A percentile compares a stretch with the other conserved stretches of the same genome.
phyloP scores from a whole-genome alignment of 352 stramenopile species.

The Phytophthora europaea region DNA sequence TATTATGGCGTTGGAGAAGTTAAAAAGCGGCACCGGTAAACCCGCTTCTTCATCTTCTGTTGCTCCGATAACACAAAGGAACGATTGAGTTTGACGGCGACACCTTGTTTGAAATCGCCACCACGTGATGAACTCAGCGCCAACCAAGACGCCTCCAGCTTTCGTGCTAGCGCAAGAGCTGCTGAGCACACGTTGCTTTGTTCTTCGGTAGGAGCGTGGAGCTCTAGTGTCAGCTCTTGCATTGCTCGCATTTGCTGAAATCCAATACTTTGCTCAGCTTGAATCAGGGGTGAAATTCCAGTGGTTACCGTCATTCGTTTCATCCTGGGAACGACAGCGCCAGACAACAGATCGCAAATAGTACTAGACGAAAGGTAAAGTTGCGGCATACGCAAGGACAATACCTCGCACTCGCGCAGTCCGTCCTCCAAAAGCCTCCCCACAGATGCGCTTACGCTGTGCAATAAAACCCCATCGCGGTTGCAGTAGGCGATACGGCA shows the following conservation, averaged over 20 bases:
- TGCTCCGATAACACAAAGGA: constrained; percentile 36
- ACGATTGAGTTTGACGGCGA: constrained; percentile 11
- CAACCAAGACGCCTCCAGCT: constrained; percentile 37
- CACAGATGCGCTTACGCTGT: constrained; percentile 31
- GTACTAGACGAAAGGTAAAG: constrained; percentile 13
- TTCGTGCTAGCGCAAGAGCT: constrained; percentile 17
- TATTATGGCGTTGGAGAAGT: constrained; percentile 16
- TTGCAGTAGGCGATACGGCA: constrained; percentile 25
- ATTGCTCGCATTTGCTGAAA: constrained; percentile 32
- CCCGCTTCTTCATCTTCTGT: constrained; percentile 23
- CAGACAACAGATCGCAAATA: constrained; percentile 32
- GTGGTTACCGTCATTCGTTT: constrained; percentile 34
- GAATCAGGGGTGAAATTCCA: constrained; percentile 3
- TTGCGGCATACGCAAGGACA: constrained; percentile 49
- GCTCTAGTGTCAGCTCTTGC: constrained; percentile 34
- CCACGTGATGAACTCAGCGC: constrained; percentile 5
- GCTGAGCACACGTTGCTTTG: neutral
- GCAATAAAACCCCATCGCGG: constrained; percentile 11
- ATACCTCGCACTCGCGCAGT: constrained; percentile 52
- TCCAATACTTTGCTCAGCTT: constrained; percentile 4
- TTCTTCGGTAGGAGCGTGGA: constrained; percentile 23
- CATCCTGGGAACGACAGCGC: constrained; percentile 29
- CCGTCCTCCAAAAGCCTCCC: constrained; percentile 53
- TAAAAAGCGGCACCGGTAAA: constrained; percentile 39
- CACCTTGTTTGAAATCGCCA: constrained; percentile 4